Conservation (phyloP, 139 green algal genomes). For the Tetraselmis chui region DNA sequence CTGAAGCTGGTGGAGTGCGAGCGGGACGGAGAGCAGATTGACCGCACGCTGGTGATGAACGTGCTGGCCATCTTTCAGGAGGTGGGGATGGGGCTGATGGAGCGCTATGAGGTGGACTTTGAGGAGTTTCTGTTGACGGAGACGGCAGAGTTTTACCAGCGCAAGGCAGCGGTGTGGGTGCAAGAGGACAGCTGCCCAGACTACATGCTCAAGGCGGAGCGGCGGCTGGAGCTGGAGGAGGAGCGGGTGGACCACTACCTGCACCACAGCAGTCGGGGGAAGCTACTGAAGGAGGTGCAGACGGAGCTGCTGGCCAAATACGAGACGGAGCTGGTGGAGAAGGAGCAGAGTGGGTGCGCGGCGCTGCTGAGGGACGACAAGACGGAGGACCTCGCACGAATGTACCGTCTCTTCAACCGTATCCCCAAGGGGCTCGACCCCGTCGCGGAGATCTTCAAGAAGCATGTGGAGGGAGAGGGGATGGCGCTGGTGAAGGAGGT, state of each 20-base stretch:
- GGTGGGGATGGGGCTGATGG: conserved; percentile 87
- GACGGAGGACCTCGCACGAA: conserved; percentile 37
- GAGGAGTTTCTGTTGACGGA: conserved; percentile 76
- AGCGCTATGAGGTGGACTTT: conserved; percentile 94
- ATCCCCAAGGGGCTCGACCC: conserved; percentile 45
- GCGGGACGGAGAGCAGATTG: conserved; percentile 89
- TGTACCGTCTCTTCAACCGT: conserved; percentile 47
- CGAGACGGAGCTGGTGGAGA: conserved; percentile 84
- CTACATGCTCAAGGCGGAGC: conserved; percentile 93
- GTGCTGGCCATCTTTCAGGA: conserved; percentile 96
- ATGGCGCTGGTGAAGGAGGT: background rate
- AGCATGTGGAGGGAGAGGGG: conserved; percentile 45
- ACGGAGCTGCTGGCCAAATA: conserved; percentile 80
- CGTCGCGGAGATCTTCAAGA: conserved; percentile 33
- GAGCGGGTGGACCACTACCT: conserved; percentile 89
- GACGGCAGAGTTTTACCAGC: conserved; percentile 78
- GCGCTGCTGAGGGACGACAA: conserved; percentile 90
- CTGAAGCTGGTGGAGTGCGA: conserved; percentile 78
- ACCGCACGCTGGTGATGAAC: conserved; percentile 86
- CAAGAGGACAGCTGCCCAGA: conserved; percentile 90
- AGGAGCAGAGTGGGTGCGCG: conserved; percentile 84
- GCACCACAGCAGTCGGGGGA: conserved; percentile 72
- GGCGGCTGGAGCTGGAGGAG: conserved; percentile 82
- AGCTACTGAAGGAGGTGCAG: conserved; percentile 85
- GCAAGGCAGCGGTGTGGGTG: conserved; percentile 67